Percentiles rank a stretch among this genome's conserved stretches.
Conservation (phyloP, 2,329 filamentous ascomycete species). For the Zelopaecilomyces penicillatus region DNA sequence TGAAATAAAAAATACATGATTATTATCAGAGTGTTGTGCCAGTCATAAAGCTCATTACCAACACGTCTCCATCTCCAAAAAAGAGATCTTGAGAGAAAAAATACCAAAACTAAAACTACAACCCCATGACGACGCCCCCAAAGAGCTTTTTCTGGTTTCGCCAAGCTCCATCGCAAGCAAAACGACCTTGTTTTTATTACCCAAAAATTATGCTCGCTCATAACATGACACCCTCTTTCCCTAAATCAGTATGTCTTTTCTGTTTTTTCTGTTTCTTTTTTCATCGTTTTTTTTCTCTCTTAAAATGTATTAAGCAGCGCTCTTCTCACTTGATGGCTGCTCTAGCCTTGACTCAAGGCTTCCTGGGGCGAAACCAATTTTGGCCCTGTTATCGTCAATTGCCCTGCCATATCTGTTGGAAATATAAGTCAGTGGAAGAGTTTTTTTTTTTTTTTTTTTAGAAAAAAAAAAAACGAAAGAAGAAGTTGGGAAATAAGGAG, state of each 20-base stretch:
- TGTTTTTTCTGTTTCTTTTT: background rate
- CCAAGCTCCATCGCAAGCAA: no score
- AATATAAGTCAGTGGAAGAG: slow-evolving; percentile 1
- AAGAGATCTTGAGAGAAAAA: no score
- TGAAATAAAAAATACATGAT: no score
- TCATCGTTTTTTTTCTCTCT: no score
- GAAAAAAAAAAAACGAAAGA: background rate
- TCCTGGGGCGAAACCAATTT: slow-evolving; percentile 42
- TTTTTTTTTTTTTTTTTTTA: no score
- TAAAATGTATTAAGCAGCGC: no score
- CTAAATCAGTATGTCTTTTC: background rate
- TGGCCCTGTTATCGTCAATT: slow-evolving; percentile 54
- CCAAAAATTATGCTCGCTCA: background rate
- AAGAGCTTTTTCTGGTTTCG: no score
- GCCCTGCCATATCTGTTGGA: slow-evolving; percentile 49
- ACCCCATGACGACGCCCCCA: no score
- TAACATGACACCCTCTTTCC: background rate
- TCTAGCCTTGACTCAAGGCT: slow-evolving; percentile 17
- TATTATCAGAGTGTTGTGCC: no score
- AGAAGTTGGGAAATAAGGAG: background rate
- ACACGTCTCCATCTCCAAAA: no score
- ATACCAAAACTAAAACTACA: no score
- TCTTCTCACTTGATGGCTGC: background rate
- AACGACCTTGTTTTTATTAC: slow-evolving; percentile 1
- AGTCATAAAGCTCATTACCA: no score